Base-by-base conservation (phyloP, 1,284 basidiomycete species). In the Cystobasidiaceae sp. region DNA sequence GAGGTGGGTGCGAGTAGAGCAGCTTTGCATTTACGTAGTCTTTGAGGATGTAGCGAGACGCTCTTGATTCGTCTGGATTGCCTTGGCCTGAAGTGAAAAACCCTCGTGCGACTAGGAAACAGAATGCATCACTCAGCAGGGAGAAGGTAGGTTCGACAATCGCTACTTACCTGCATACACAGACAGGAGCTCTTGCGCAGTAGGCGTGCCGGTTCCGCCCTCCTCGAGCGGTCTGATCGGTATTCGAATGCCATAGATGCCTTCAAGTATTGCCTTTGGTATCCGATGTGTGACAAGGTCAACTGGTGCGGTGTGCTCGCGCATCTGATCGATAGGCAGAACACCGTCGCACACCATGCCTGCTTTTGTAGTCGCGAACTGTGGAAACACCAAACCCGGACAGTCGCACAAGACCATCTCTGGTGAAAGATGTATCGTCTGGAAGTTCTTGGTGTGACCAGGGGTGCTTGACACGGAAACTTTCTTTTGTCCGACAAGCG, bases 391-490 rank as follows among this genome's bases (percentile, higher is more conserved):
- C 28, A 98, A 81, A 79, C 96, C 96, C 13, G 96, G 96, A 79
- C 96, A 99, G 80, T 99, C 96, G 74, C 94, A 98, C n/a, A 99
- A 83, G 13, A 90, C 82, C 52, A 97, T 88, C 2, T 84, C 81
- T 28, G 89, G 84, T 0, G 93, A 93, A 27, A 98, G 83, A 70
- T 93, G 85, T 69, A 97, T 93, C 0, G 96, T 99, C 79, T 99
- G 96, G 81, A 98, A 97, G 78, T 98, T 96, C 76, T 99, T 99
- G 30, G 96, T 99, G 78, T 98, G 97, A 70, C 96, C 93, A 0
- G 96, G 96, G 0, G 94, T 98, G 0, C 93, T 86, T 1, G 93
- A 97, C 7, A 97, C 94, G 72, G 90, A 94, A 68, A 97, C 94
- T 82, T 93, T 96, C 81, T 97, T 97, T 48, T 81, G 77, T 17